These are phyloP conservation scores for Eucalyptus leucophloia DNA, from an alignment of 345 rosid species.

Conservation along the genomic window DNA sequence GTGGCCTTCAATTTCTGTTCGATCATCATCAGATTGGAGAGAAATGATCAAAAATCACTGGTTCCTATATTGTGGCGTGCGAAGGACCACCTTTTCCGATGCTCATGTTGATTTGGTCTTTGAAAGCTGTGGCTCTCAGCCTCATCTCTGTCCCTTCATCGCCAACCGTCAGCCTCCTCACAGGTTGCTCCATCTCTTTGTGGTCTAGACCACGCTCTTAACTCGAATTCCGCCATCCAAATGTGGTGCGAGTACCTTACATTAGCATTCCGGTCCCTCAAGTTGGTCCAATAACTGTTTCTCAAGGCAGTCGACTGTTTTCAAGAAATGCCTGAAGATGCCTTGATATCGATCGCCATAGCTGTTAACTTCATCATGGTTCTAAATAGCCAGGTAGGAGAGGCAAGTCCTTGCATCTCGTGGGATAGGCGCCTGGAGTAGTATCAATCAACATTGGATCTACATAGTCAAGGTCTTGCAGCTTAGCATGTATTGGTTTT, in stretches of 20 bases:
- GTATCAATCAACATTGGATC: neutral
- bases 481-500: neutral
- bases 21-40: neutral
- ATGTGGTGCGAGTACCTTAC: neutral
- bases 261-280: neutral
- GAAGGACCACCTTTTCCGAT: accelerated
- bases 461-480: neutral
- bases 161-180: neutral
- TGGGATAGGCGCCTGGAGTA: neutral
- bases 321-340: neutral
- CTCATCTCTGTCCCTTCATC: neutral
- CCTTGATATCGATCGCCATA: neutral
- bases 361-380: neutral
- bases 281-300: neutral
- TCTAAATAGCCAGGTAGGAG: neutral
- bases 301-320: neutral
- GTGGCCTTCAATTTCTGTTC: neutral
- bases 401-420: neutral
- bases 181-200: neutral
- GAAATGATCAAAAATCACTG: neutral
- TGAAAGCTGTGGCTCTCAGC: neutral
- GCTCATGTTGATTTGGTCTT: neutral
- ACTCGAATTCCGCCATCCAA: neutral
- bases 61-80: neutral
- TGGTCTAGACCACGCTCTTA: neutral